These are phyloP conservation scores for Diaporthe capsici DNA, from an alignment of 2,329 filamentous ascomycete species.

Conservation along the genomic window DNA sequence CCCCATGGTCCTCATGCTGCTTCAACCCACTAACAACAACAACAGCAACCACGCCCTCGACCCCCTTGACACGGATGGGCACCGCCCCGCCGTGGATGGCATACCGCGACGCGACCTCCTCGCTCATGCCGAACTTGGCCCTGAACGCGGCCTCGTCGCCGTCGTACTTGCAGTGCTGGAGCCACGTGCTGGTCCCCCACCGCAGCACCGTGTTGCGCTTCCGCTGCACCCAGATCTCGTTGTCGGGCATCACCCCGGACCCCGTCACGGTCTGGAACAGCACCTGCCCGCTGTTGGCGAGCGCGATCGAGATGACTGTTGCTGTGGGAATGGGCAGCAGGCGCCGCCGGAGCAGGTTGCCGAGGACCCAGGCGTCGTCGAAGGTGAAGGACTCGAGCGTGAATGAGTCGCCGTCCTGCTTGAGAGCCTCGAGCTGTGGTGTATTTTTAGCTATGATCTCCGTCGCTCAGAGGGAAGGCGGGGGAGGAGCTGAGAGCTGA, in stretches of 20 bases:
- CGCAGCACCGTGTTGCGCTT: slow-evolving; percentile 81
- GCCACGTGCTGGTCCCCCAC: slow-evolving; percentile 79
- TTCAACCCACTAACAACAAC: slow-evolving; percentile 83
- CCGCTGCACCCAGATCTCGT: slow-evolving; percentile 77
- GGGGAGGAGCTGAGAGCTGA: not conserved
- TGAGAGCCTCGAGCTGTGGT: slow-evolving; percentile 49
- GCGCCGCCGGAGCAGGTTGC: slow-evolving; percentile 74
- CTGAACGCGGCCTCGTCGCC: slow-evolving; percentile 76
- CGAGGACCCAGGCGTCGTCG: slow-evolving; percentile 75
- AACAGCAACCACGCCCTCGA: slow-evolving; percentile 82
- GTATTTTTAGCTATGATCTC: not conserved
- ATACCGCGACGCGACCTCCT: slow-evolving; percentile 70
- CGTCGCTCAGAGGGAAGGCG: too few species aligned
- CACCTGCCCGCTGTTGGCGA: slow-evolving; percentile 70
- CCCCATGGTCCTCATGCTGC: slow-evolving; percentile 83
- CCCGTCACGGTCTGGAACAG: slow-evolving; percentile 80
- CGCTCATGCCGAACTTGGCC: slow-evolving; percentile 74
- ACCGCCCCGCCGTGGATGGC: slow-evolving; percentile 85
- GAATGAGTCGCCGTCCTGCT: slow-evolving; percentile 59
- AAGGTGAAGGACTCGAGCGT: slow-evolving; percentile 69
- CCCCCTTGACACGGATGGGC: slow-evolving; percentile 78
- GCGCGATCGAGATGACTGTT: slow-evolving; percentile 74
- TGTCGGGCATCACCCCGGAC: slow-evolving; percentile 77
- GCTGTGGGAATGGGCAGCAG: slow-evolving; percentile 68
- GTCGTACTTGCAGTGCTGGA: slow-evolving; percentile 76